Percentiles rank a stretch among this genome's conserved stretches.
phyloP scores from a whole-genome alignment of 2,329 filamentous ascomycete species.

The Fusarium tuaranense region DNA sequence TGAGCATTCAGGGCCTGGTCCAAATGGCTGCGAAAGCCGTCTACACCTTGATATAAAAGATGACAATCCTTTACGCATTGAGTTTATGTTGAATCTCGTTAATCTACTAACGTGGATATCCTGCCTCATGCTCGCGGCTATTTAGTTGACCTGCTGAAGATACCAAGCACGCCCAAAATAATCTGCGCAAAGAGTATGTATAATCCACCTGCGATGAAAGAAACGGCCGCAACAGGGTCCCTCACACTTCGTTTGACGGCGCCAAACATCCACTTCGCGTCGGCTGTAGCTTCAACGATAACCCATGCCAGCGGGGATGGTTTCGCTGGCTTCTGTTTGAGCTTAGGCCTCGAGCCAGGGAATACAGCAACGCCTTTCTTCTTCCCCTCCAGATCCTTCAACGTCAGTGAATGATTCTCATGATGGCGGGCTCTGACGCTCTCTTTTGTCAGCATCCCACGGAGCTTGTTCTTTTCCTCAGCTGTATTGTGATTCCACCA shows the following conservation, averaged over 20 bases:
- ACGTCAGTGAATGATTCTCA: constrained; percentile 45
- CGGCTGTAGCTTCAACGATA: constrained; percentile 28
- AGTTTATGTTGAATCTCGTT: not conserved
- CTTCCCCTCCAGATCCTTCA: constrained; percentile 40
- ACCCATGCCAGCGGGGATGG: constrained; percentile 42
- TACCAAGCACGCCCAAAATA: constrained; percentile 13
- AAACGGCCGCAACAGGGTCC: constrained; percentile 30
- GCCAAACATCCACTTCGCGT: constrained; percentile 33
- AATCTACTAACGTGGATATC: not conserved
- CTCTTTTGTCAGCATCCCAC: constrained; percentile 42
- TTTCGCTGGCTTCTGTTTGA: constrained; percentile 32
- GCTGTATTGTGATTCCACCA: constrained; percentile 72
- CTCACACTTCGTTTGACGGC: constrained; percentile 27
- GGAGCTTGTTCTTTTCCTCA: constrained; percentile 36
- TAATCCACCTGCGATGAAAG: constrained; percentile 15
- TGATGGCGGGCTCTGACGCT: constrained; percentile 42
- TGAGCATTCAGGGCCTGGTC: no score
- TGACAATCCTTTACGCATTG: not conserved
- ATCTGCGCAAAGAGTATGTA: constrained; percentile 23
- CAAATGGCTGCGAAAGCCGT: no score
- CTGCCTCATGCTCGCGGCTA: not conserved
- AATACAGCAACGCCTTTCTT: constrained; percentile 42
- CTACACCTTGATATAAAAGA: no score
- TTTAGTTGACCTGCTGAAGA: constrained; percentile 8
- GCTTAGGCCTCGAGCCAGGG: constrained; percentile 41